Percentiles rank a stretch among this genome's conserved stretches.
phyloP scores from a whole-genome alignment of 2,329 filamentous ascomycete genomes.

The Fusarium agapanthi region DNA sequence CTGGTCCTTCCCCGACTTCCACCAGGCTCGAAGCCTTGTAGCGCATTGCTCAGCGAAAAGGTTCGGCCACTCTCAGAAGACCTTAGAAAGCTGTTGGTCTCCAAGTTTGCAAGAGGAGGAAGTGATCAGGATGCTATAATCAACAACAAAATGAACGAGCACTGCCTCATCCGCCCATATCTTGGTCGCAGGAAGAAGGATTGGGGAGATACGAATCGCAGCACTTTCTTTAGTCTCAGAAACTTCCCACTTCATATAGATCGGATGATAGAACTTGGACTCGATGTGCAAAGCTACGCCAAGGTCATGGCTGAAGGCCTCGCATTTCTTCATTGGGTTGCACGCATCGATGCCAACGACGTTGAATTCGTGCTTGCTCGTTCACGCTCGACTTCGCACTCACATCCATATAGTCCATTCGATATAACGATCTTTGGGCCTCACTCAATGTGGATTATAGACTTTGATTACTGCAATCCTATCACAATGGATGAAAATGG shows the following conservation, averaged over 20 bases:
- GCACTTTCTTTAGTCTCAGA: slow-evolving; percentile 50
- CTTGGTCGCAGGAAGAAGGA: slow-evolving; percentile 50
- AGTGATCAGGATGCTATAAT: not conserved
- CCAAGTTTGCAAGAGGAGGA: slow-evolving; percentile 25
- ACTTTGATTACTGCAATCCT: slow-evolving; percentile 54
- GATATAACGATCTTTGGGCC: slow-evolving; percentile 36
- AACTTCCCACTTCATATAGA: slow-evolving; percentile 61
- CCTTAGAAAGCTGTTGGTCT: slow-evolving; percentile 28
- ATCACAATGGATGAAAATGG: slow-evolving; percentile 51
- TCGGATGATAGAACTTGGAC: slow-evolving; percentile 55
- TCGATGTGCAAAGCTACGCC: slow-evolving; percentile 50
- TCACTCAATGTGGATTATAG: slow-evolving; percentile 56
- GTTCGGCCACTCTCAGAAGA: slow-evolving; percentile 33
- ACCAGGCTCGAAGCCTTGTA: slow-evolving; percentile 29
- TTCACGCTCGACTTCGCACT: not conserved
- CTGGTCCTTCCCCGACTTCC: slow-evolving; percentile 35
- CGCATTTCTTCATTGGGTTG: slow-evolving; percentile 60
- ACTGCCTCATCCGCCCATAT: slow-evolving; percentile 60
- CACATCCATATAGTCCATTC: not conserved
- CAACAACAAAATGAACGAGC: slow-evolving; percentile 47
- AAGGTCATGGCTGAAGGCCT: slow-evolving; percentile 58
- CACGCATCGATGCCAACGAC: slow-evolving; percentile 59
- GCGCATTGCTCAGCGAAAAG: slow-evolving; percentile 44
- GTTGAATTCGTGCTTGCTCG: slow-evolving; percentile 63
- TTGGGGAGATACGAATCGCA: not conserved